These are phyloP conservation scores for Volvox africanus DNA, from an alignment of 139 green algal genomes.

Conservation along the genomic window DNA sequence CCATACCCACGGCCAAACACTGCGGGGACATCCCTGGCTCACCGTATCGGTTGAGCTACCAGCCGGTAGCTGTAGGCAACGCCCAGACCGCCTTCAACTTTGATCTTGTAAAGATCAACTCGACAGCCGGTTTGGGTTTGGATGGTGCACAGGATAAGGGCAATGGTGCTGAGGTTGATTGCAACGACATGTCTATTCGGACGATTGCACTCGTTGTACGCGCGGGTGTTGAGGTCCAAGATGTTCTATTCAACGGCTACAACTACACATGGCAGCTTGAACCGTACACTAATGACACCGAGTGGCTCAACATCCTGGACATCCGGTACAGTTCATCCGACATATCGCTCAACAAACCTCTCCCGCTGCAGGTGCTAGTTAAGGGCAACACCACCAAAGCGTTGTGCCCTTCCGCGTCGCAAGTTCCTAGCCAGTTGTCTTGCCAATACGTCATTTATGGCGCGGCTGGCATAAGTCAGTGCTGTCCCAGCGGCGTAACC, in stretches of 20 bases:
- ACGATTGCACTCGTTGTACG: slow-evolving; percentile 10
- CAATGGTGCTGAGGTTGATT: slow-evolving; percentile 7
- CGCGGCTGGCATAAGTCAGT: not conserved
- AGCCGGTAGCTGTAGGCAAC: not conserved
- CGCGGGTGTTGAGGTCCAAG: not conserved
- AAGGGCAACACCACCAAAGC: not conserved
- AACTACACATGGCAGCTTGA: slow-evolving; percentile 49
- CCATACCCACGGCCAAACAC: not conserved
- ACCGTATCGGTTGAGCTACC: slow-evolving; percentile 59
- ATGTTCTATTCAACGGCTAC: slow-evolving; percentile 45
- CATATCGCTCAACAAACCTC: not conserved
- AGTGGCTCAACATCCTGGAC: slow-evolving; percentile 39
- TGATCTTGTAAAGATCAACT: slow-evolving; percentile 49
- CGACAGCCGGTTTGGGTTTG: not conserved
- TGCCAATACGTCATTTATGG: slow-evolving; percentile 42
- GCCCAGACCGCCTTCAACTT: slow-evolving; percentile 51
- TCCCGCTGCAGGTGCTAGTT: slow-evolving; percentile 9
- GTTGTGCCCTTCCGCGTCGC: slow-evolving; percentile 12
- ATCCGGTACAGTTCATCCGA: slow-evolving; percentile 4
- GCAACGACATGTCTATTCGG: slow-evolving; percentile 13
- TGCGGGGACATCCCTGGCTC: slow-evolving; percentile 53
- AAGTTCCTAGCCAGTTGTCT: slow-evolving; percentile 6
- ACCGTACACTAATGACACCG: slow-evolving; percentile 13
- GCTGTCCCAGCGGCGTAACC: slow-evolving; percentile 18
- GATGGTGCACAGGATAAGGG: slow-evolving; percentile 13